Evolutionary conservation across 257 asterid genomes (phyloP), one percentile per base, ranked within the genome.

Genomic region (Plantago elongata): DNA sequence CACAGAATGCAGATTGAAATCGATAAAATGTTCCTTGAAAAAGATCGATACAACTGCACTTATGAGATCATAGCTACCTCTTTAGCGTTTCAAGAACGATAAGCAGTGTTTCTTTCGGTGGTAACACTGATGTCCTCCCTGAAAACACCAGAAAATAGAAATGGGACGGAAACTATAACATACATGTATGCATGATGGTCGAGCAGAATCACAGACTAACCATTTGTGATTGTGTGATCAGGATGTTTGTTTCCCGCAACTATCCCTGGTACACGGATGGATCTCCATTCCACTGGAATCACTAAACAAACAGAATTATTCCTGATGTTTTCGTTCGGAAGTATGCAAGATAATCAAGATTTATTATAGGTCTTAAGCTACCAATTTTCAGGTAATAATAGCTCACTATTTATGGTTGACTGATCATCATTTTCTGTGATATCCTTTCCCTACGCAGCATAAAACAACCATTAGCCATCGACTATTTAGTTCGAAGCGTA

Each of bases 31-130:
- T 0, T 40, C 15, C 11, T 57, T 1, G 34, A 12, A 65, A 54
- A n/a, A 30, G 13, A 14, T 9, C 43, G 11, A 51, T 14, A 50
- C 5, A 64, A 40, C 13, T 12, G 11, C 45, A 11, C 37, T 1
- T 51, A 9, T 22, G 13, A 57, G 43, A 34, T 13, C 40, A 44
- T 43, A 49, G 62, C 47, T 48, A 89, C 97, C 96, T 79, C 61
- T 88, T 95, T 5, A 91, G 75, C 66, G 83, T 76, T 58, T 88
- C 96, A 15, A 91, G 94, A 64, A 84, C 78, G 6, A 79, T 85
- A 82, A 84, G 83, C 0, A 91, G 94, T 43, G 72, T 42, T 45
- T 73, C 83, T 65, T 88, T 91, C 14, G 70, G 73, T n/a, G 96
- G 98, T 76, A 88, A 54, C 58, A 17, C 54, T 29, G 82, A 64